phyloP scores from a whole-genome alignment of 2,329 filamentous ascomycete species.

The Neonectria hederae region DNA sequence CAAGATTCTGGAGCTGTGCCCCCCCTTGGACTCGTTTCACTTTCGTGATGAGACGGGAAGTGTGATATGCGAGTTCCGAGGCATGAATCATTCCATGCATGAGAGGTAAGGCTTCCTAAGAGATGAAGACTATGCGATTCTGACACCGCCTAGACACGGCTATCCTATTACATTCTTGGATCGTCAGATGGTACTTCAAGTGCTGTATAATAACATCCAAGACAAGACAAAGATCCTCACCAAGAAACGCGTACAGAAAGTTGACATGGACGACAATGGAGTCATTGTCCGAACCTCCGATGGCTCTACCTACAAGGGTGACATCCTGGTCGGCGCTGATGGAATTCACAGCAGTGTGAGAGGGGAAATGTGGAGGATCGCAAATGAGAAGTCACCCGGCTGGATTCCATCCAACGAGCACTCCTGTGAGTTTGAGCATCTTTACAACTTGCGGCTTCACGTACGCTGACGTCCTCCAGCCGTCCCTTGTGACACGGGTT shows the following conservation, averaged over 20 bases:
- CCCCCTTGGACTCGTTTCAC: constrained; percentile 17
- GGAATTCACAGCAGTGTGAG: constrained; percentile 53
- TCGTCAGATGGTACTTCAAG: constrained; percentile 46
- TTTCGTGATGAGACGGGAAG: constrained; percentile 15
- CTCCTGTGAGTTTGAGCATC: not conserved
- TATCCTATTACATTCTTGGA: constrained; percentile 50
- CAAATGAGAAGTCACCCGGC: not conserved
- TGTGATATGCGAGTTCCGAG: constrained; percentile 7
- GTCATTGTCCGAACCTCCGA: constrained; percentile 21
- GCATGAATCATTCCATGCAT: constrained; percentile 18
- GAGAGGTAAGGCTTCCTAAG: not conserved
- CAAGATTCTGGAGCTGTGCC: constrained; percentile 12
- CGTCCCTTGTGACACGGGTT: constrained; percentile 15
- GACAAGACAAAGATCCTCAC: constrained; percentile 39
- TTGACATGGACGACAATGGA: not conserved
- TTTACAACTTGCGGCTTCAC: not conserved
- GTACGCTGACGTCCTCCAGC: not conserved
- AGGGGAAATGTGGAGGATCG: constrained; percentile 41
- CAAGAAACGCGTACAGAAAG: constrained; percentile 24
- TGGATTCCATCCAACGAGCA: constrained; percentile 23
- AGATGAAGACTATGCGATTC: not conserved
- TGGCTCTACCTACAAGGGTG: constrained; percentile 38
- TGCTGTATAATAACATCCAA: constrained; percentile 46
- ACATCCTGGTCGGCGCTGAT: constrained; percentile 52
- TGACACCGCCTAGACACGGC: constrained; percentile 31